Base-by-base conservation (phyloP, 306 rosid species). In the Prosopis cineraria region DNA sequence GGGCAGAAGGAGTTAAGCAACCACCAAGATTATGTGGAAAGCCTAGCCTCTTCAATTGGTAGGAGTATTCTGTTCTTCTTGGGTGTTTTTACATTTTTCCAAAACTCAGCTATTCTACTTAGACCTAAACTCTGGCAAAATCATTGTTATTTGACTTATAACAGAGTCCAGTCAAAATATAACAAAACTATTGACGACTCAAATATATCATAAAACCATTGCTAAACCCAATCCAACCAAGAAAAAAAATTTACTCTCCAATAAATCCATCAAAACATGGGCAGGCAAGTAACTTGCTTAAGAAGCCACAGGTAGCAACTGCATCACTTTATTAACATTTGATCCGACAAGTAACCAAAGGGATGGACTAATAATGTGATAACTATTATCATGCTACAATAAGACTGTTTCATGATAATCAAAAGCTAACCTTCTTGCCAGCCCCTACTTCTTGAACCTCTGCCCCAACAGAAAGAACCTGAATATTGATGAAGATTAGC, bases 401-500 rank as follows among this genome's bases (percentile, higher is more conserved):
- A 40, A 40, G 55, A 39, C 36, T 68, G 73, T 47, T 70, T 45
- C 68, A 75, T 10, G 30, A n/a, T 44, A 40, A 58, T 64, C 14
- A 62, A 82, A 69, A 66, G 29, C 77, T 77, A 74, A 95, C 99
- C 98, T 91, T 95, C 25, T 87, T 72, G 33, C 99, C 98, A 1
- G 93, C 86, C 73, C 83, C 86, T 69, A 93, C 85, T 80, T 86
- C 87, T 84, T 84, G 91, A 48, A 87, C 99, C 2, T 93, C 97
- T 30, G 90, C 80, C 48, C 99, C 98, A 72, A 88, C 82, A 71
- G 92, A 89, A 56, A 95, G 89, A 58, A 95, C 69, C 99, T 95
- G 85, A 73, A 80, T 84, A 81, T 41, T 76, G 22, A 79, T 39
- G n/a, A 71, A 72, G 59, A 25, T 29, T 27, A 73, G 62, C 25